Evolutionary conservation across 768 basidiomycete genomes (phyloP).

Genomic region (Asterophora parasitica): DNA sequence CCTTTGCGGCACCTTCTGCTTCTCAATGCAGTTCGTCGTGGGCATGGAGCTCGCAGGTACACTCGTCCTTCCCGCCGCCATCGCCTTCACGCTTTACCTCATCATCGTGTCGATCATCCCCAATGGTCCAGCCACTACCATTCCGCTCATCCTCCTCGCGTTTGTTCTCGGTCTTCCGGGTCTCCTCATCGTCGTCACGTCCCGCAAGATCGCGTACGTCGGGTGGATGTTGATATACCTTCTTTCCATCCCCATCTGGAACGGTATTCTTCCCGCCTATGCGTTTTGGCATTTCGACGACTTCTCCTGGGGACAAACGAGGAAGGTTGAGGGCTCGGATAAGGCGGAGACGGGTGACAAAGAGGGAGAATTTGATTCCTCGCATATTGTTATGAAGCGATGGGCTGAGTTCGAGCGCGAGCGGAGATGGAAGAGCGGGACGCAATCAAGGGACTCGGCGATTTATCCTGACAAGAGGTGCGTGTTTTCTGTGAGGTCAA

Average conservation of each 20-base stretch:
- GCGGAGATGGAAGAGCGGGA: slow-evolving; percentile 86
- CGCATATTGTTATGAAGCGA: slow-evolving; percentile 96
- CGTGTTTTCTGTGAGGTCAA: slow-evolving; percentile 16
- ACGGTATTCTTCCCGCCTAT: slow-evolving; percentile 91
- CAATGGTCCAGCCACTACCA: slow-evolving; percentile 68
- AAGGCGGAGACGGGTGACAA: slow-evolving; percentile 79
- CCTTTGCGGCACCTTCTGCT: slow-evolving; percentile 99
- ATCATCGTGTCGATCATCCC: slow-evolving; percentile 87
- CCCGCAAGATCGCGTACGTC: slow-evolving; percentile 87
- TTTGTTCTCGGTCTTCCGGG: slow-evolving; percentile 96
- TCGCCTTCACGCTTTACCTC: slow-evolving; percentile 94
- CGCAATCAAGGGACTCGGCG: slow-evolving; percentile 74
- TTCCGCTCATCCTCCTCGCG: slow-evolving; percentile 88
- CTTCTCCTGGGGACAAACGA: slow-evolving; percentile 96
- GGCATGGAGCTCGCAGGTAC: slow-evolving; percentile 98
- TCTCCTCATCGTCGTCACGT: slow-evolving; percentile 92
- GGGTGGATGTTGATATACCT: slow-evolving; percentile 98
- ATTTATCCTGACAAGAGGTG: slow-evolving; percentile 68
- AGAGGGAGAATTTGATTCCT: slow-evolving; percentile 95
- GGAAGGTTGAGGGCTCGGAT: slow-evolving; percentile 73
- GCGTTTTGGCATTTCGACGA: slow-evolving; percentile 99
- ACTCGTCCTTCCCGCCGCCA: slow-evolving; percentile 93
- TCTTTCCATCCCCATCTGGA: slow-evolving; percentile 92
- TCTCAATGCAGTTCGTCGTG: slow-evolving; percentile 99
- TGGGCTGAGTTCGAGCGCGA: slow-evolving; percentile 99